These are phyloP conservation scores for Tolypocladium tropicale DNA, from an alignment of 2,329 filamentous ascomycete genomes.

Conservation along the genomic window DNA sequence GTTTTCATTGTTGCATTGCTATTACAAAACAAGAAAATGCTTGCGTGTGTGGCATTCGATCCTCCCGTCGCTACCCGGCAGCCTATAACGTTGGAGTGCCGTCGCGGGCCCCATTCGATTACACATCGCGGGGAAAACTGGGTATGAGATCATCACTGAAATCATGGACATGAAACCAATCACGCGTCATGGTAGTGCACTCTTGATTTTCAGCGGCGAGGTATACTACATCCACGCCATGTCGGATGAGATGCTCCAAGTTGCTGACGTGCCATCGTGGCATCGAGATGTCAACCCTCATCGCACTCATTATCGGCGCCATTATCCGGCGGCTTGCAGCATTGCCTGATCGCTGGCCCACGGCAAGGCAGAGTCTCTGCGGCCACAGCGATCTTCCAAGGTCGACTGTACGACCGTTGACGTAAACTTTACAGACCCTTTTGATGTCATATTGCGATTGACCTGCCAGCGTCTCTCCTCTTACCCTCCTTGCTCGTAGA, in stretches of 20 bases:
- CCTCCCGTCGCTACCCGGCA: neutral
- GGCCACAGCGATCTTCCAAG: neutral
- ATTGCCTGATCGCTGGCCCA: neutral
- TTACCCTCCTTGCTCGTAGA: conserved; percentile 13
- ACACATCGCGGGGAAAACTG: neutral
- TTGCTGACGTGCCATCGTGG: neutral
- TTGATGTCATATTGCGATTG: neutral
- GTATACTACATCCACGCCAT: neutral
- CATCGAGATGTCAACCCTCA: neutral
- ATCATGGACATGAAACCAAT: neutral
- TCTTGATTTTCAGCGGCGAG: neutral
- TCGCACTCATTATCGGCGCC: neutral
- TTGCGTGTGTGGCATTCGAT: neutral
- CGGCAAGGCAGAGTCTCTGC: neutral
- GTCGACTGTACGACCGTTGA: neutral
- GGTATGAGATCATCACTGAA: neutral
- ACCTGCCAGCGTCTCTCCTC: neutral
- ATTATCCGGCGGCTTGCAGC: neutral
- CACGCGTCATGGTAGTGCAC: neutral
- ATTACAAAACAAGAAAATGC: neutral
- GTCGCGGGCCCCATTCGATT: neutral
- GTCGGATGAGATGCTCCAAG: neutral
- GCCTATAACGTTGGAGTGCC: neutral
- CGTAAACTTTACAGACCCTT: neutral
- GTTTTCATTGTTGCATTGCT: neutral